A percentile compares a stretch with the other conserved stretches of the same genome.
Conservation (phyloP, 768 basidiomycete species). For the Nidularia sp. region DNA sequence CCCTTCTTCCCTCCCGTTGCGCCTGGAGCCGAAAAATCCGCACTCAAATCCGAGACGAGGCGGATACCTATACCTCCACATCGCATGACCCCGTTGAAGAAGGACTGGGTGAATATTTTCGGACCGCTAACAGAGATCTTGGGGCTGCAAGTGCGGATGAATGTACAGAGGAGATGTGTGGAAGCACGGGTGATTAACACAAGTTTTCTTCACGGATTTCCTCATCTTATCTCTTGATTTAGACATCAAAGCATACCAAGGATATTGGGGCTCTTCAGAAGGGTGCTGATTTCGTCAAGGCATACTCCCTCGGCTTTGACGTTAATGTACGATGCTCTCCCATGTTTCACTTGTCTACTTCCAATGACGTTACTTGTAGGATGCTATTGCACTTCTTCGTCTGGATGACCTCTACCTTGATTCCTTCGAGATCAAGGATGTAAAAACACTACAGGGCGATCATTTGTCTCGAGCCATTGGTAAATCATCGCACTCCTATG, state of each 20-base stretch:
- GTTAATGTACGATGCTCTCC: slow-evolving; percentile 61
- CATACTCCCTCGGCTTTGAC: slow-evolving; percentile 92
- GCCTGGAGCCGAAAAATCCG: slow-evolving; percentile 48
- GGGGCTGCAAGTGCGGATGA: slow-evolving; percentile 96
- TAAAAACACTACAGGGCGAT: slow-evolving; percentile 96
- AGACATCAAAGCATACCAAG: slow-evolving; percentile 95
- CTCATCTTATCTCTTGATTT: background rate
- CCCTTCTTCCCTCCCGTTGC: slow-evolving; percentile 71
- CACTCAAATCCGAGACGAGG: slow-evolving; percentile 79
- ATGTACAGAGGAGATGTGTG: slow-evolving; percentile 81
- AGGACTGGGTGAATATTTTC: slow-evolving; percentile 94
- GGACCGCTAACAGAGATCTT: slow-evolving; percentile 93
- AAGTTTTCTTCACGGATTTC: background rate
- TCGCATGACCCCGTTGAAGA: slow-evolving; percentile 95
- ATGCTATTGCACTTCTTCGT: slow-evolving; percentile 91
- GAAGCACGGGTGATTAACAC: slow-evolving; percentile 74
- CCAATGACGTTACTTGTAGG: slow-evolving; percentile 39
- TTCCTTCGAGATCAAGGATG: slow-evolving; percentile 98
- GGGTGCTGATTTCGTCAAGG: slow-evolving; percentile 95
- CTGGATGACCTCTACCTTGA: slow-evolving; percentile 97
- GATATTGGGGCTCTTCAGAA: slow-evolving; percentile 93
- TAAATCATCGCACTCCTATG: slow-evolving; percentile 12
- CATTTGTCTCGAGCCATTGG: slow-evolving; percentile 98
- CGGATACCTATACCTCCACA: slow-evolving; percentile 93
- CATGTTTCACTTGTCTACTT: background rate